These are phyloP conservation scores for Sclerotinia minor DNA, from an alignment of 2,329 filamentous ascomycete species.

Conservation along the genomic window DNA sequence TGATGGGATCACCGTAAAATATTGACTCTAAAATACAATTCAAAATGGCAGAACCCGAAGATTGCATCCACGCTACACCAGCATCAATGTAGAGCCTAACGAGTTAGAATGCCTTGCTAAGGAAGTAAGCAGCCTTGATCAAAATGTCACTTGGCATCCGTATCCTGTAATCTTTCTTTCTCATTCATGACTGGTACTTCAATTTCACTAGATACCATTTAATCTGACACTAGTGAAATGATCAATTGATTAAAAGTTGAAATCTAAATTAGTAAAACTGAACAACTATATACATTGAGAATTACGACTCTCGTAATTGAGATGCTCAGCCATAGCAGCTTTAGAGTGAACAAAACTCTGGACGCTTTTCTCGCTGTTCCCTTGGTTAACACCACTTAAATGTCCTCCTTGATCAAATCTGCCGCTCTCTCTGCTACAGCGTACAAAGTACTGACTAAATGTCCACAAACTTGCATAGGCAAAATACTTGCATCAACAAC, in stretches of 20 bases:
- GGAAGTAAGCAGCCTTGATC: neutral
- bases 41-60: too few relatives aligned
- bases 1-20: too few relatives aligned
- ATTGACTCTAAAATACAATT: too few relatives aligned
- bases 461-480: slow-evolving; percentile 28
- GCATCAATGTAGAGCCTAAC: neutral
- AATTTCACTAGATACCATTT: neutral
- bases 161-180: neutral
- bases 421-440: slow-evolving; percentile 30
- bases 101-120: neutral
- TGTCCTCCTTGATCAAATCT: slow-evolving; percentile 27
- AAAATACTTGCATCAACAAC: slow-evolving; percentile 33
- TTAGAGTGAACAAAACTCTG: neutral
- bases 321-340: neutral
- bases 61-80: too few relatives aligned
- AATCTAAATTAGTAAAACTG: neutral
- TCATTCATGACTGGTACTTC: neutral
- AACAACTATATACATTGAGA: neutral
- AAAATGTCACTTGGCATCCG: neutral
- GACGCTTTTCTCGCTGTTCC: neutral
- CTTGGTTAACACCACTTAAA: neutral
- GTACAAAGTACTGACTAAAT: slow-evolving; percentile 30
- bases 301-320: too few relatives aligned
- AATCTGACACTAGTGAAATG: too few relatives aligned
- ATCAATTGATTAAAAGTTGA: neutral